Conservation (phyloP, 2,329 filamentous ascomycete genomes). For the Aspergillus chevalieri region DNA sequence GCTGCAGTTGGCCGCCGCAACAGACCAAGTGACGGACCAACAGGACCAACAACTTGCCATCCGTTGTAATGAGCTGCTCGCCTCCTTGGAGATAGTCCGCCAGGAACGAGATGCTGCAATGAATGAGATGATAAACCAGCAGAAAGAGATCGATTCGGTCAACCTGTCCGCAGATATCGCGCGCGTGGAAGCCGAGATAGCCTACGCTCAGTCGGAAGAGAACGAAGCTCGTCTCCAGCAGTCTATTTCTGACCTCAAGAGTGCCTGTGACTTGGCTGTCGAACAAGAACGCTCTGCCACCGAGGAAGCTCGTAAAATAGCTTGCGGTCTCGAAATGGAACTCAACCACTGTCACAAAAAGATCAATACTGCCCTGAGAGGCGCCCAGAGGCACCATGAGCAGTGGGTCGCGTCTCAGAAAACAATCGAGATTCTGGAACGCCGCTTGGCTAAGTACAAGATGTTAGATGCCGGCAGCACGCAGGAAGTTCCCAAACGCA, state of each 20-base stretch:
- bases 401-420: background rate
- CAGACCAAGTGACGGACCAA: too few species aligned
- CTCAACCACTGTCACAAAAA: slow-evolving; percentile 1
- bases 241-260: slow-evolving; percentile 4
- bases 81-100: background rate
- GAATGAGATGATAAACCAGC: background rate
- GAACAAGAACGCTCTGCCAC: slow-evolving; percentile 3
- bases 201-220: background rate
- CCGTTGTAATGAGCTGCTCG: background rate
- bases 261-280: slow-evolving; percentile 5
- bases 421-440: slow-evolving; percentile 8
- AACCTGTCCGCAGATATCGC: background rate
- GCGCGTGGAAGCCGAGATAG: slow-evolving; percentile 4
- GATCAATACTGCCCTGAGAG: slow-evolving; percentile 6
- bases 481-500: slow-evolving; percentile 11
- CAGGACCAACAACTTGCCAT: background rate
- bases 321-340: slow-evolving; percentile 1
- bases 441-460: slow-evolving; percentile 7
- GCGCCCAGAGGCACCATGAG: slow-evolving; percentile 7
- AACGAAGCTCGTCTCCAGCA: slow-evolving; percentile 1
- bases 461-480: background rate
- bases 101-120: slow-evolving; percentile 2
- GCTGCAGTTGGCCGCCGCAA: background rate
- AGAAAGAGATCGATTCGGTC: slow-evolving; percentile 1
- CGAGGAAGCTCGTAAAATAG: background rate